Base-by-base conservation (phyloP, 2,329 filamentous ascomycete species). In the Penicillium sp. region DNA sequence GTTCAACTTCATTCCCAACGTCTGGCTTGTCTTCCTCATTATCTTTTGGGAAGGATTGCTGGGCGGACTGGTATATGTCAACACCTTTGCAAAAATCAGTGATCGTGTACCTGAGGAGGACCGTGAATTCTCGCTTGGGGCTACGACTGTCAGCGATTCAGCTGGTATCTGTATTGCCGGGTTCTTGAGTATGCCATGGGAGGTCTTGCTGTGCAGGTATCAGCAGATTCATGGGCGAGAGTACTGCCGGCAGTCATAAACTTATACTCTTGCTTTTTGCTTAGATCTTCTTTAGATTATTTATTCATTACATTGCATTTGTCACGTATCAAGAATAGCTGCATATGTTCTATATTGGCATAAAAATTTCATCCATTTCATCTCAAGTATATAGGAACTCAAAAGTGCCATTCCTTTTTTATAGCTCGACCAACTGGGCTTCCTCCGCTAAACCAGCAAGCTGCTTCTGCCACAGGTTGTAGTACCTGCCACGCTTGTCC, bases 41-140 rank as follows among this genome's bases (percentile, higher is more conserved):
- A 78, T 96, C 18, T 93, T 97, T 64, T 97, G 92, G 92, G 93
- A 97, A 68, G 93, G 93, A 0, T 70, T 97, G 10, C 75, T 98
- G 0, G 93, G 93, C 0, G 93, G 93, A 0, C 78, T 89, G 3
- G 93, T 97, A 0, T 98, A 98, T 62, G 91, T 97, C 52, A 95
- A 92, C 63, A 95, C 91, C 0, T 98, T 97, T 70, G 89, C 91
- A 0, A 88, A 95, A 66, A 96, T 98, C 54, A 86, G 89, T 67
- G 89, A 96, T 62, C 83, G 84, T 6, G 84, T 96, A 1, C 82
- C 84, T 0, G 75, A 79, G 4, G 81, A 83, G 28, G 90, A 96
- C 46, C 80, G 92, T 5, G 93, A 98, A 71, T 97, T 97, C 65
- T 95, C 89, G 52, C 74, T 98, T 1, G 84, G 88, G 0, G 92